A percentile compares a stretch with the other conserved stretches of the same genome.
These are phyloP conservation scores for Plasmodiophora brassicae DNA, from an alignment of 208 protist genomes.

Conservation along the genomic window DNA sequence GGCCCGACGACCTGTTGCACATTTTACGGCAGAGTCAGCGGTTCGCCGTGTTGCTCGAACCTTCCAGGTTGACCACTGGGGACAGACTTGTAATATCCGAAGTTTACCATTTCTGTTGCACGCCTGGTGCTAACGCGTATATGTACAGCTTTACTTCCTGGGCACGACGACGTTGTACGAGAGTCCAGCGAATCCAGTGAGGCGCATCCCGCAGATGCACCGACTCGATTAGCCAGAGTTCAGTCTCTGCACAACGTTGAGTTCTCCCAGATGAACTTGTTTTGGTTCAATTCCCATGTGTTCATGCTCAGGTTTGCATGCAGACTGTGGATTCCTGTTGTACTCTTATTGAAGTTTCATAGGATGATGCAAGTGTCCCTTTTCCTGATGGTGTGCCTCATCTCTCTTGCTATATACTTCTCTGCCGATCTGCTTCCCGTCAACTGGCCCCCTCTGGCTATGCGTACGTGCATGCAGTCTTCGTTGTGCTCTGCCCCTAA, in stretches of 20 bases:
- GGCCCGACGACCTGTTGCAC: background rate
- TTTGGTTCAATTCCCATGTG: conserved; percentile 24
- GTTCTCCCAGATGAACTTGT: conserved; percentile 10
- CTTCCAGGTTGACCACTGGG: conserved; percentile 17
- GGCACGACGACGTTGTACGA: background rate
- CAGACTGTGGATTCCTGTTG: background rate
- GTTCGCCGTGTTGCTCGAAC: background rate
- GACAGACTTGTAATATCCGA: background rate
- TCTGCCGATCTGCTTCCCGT: too few species aligned
- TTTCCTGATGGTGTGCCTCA: background rate
- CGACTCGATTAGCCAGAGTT: background rate
- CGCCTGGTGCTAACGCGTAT: background rate
- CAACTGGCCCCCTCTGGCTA: background rate
- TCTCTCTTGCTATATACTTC: background rate
- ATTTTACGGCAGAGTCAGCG: background rate
- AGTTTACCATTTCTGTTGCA: background rate
- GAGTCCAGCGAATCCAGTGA: too few species aligned
- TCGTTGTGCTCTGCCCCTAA: too few species aligned
- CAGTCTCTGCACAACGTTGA: background rate
- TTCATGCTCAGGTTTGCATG: background rate
- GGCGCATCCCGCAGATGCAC: too few species aligned
- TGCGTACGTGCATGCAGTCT: background rate
- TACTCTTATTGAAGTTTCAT: background rate
- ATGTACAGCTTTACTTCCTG: background rate
- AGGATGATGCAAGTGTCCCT: conserved; percentile 14